Evolutionary conservation across 176 grass and related monocot species (phyloP), one percentile per base, ranked within the genome.

Genomic region (Coix lacrymajobi): DNA sequence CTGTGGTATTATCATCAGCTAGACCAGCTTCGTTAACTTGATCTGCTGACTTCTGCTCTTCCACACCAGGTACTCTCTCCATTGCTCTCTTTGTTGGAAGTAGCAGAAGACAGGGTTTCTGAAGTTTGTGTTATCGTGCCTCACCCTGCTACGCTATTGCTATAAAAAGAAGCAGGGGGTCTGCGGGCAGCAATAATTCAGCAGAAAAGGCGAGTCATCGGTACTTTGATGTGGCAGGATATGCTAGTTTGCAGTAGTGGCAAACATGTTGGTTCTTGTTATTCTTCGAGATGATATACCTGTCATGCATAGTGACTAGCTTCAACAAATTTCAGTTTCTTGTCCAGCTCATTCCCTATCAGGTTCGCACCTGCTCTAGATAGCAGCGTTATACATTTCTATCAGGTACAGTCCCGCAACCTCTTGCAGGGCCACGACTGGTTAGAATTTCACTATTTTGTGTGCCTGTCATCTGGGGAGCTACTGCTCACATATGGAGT

Each of bases 161-260:
- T 92, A 92, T 90, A 92, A 95, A 95, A 95, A 85, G 90, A 88
- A 78, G 81, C 62, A 25, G 54, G 87, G 87, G 79, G 39, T 29
- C 61, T 69, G 75, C 29, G 69, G 83, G 85, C 92, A 85, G 79
- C 90, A 86, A 92, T 88, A 90, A 95, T 92, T 94, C 70, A 84
- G 76, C 66, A 62, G 66, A 80, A 89, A 91, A 83, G 79, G 82
- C 88, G 78, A 54, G 40, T 43, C 79, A 80, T 85, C 71, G 49
- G 83, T 69, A 87, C 75, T 73, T 85, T 58, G 37, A 70, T 87
- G 75, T 88, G 86, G 74, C 73, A 41, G 87, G 85, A 85, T 89
- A 82, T 75, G 65, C 89, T 89, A 81, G 68, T 89, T 68, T 85
- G 57, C 78, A 76, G 48, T 79, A 69, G 34, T 88, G 79, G 82